A percentile compares a stretch with the other conserved stretches of the same genome.
phyloP scores from a whole-genome alignment of 345 rosid species.

The Abelmoschus esculentus region DNA sequence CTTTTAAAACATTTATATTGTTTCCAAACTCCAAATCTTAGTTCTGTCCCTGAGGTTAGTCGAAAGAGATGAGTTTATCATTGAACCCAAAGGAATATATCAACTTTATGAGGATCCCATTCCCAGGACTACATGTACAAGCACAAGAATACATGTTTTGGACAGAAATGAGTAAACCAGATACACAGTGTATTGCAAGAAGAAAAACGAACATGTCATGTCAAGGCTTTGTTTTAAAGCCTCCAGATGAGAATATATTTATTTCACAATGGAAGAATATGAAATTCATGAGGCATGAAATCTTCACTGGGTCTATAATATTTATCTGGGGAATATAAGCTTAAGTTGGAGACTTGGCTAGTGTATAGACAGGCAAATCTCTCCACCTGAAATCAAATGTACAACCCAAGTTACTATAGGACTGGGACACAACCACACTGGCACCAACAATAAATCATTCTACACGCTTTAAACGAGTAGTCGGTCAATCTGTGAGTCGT shows the following conservation, averaged over 20 bases:
- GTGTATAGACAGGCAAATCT: slow-evolving; percentile 96
- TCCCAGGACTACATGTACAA: no score
- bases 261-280: slow-evolving; percentile 49
- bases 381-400: slow-evolving; percentile 55
- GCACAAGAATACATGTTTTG: no score
- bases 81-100: no score
- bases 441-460: not conserved
- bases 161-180: no score
- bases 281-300: slow-evolving; percentile 91
- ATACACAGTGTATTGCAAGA: not conserved
- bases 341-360: slow-evolving; percentile 82
- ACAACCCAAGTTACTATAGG: not conserved
- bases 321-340: slow-evolving; percentile 86
- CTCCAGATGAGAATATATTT: not conserved
- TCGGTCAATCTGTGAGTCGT: no score
- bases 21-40: no score
- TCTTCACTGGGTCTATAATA: slow-evolving; percentile 92
- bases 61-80: no score
- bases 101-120: no score
- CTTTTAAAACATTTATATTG: no score
- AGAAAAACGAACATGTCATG: not conserved
- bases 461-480: not conserved
- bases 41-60: no score
- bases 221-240: not conserved
- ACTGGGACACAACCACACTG: not conserved